phyloP scores from a whole-genome alignment of 768 basidiomycete species.

The Wakefieldia striispora region DNA sequence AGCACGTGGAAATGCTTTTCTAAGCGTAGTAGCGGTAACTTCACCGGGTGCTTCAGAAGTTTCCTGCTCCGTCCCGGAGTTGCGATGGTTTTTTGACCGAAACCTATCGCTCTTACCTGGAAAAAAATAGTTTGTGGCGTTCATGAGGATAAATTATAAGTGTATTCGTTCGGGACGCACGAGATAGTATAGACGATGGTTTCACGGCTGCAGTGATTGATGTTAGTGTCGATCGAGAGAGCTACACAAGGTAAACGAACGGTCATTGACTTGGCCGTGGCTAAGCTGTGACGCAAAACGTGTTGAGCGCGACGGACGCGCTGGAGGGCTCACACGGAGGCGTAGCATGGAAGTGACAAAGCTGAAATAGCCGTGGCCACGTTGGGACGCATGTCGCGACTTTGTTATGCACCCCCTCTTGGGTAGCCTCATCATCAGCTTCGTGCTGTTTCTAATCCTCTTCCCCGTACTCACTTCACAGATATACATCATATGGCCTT shows the following conservation, averaged over 20 bases:
- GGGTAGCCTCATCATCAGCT: slow-evolving; percentile 62
- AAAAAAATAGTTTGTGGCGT: background rate
- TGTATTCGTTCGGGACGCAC: too few species aligned
- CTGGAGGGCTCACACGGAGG: slow-evolving; percentile 5
- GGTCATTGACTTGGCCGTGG: background rate
- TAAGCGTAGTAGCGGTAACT: background rate
- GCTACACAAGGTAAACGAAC: background rate
- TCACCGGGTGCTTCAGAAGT: background rate
- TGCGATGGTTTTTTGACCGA: slow-evolving; percentile 1
- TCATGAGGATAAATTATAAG: slow-evolving; percentile 4
- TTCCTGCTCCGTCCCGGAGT: slow-evolving; percentile 2
- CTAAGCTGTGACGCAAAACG: slow-evolving; percentile 9
- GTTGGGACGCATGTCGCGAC: slow-evolving; percentile 7
- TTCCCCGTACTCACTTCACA: slow-evolving; percentile 92
- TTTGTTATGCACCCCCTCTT: slow-evolving; percentile 44
- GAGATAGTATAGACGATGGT: slow-evolving; percentile 16
- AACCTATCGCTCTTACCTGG: slow-evolving; percentile 19
- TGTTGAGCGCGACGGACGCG: slow-evolving; percentile 5
- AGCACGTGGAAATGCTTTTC: slow-evolving; percentile 1
- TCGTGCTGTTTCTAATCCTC: slow-evolving; percentile 68
- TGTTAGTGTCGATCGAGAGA: slow-evolving; percentile 3
- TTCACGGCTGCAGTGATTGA: slow-evolving; percentile 1
- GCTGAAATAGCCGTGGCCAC: background rate
- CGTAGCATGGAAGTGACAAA: slow-evolving; percentile 17
- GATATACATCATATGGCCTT: slow-evolving; percentile 88